Evolutionary conservation across 805 yeast species (phyloP).

Genomic region (Maudiozyma turicensis): DNA sequence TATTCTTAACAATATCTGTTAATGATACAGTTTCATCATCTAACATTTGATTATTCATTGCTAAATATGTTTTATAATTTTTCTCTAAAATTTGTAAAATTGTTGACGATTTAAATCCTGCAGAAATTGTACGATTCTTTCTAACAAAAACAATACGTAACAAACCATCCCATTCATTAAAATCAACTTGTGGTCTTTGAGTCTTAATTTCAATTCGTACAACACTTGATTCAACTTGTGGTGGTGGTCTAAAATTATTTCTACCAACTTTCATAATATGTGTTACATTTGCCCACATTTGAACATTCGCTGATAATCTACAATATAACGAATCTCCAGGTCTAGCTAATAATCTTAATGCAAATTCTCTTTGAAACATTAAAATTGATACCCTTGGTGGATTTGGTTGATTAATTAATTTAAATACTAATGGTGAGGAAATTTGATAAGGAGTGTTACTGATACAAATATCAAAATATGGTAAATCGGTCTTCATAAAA

Average conservation of each 20-base stretch:
- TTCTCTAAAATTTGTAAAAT: constrained; percentile 74
- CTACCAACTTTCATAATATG: constrained; percentile 98
- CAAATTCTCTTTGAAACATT: constrained; percentile 97
- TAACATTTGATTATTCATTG: constrained; percentile 37
- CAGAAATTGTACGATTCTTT: constrained; percentile 85
- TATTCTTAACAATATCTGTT: constrained; percentile 45
- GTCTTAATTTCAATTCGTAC: constrained; percentile 84
- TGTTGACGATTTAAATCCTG: constrained; percentile 80
- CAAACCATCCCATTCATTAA: constrained; percentile 94
- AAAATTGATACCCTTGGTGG: constrained; percentile 93
- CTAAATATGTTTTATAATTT: constrained; percentile 73
- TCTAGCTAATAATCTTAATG: constrained; percentile 82
- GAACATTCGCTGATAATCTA: constrained; percentile 90
- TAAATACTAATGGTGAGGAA: constrained; percentile 92
- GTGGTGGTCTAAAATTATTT: constrained; percentile 96
- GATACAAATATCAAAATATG: constrained; percentile 91
- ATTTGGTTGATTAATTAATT: constrained; percentile 75
- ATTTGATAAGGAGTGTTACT: constrained; percentile 97
- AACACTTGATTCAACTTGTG: constrained; percentile 94
- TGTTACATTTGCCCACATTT: constrained; percentile 99
- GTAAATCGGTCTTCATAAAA: constrained; percentile 89
- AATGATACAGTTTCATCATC: constrained; percentile 36
- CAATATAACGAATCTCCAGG: constrained; percentile 96
- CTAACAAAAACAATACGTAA: constrained; percentile 85
- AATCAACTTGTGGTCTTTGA: constrained; percentile 92